phyloP scores from a whole-genome alignment of 805 yeast species.

The Brettanomyces sp. region DNA sequence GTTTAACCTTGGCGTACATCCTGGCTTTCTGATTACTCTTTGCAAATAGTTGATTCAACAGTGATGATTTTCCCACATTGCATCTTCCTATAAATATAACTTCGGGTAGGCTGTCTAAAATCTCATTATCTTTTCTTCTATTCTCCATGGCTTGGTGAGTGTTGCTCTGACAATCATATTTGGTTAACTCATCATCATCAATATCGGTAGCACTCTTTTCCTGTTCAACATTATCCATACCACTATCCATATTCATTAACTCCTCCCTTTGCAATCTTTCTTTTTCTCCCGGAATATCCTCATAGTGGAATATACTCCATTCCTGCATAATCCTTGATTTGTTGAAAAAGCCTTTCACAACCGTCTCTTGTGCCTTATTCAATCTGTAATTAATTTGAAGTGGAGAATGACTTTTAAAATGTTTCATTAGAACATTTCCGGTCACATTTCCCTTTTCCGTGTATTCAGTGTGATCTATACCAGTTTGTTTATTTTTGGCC shows the following conservation, averaged over 20 bases:
- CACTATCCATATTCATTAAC: neutral
- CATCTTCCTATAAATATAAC: slow-evolving; percentile 68
- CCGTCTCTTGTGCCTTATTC: neutral
- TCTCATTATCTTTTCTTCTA: slow-evolving; percentile 18
- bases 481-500: neutral
- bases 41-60: slow-evolving; percentile 53
- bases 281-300: slow-evolving; percentile 49
- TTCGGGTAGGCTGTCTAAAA: slow-evolving; percentile 49
- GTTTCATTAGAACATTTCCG: neutral
- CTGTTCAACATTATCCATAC: neutral
- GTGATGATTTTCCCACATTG: slow-evolving; percentile 79
- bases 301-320: slow-evolving; percentile 48
- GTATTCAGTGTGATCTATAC: neutral
- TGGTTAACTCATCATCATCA: neutral
- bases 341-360: neutral
- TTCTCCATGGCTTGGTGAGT: slow-evolving; percentile 17
- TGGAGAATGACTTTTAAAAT: neutral
- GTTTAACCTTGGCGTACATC: slow-evolving; percentile 34
- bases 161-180: slow-evolving; percentile 16
- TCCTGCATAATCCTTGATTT: slow-evolving; percentile 33
- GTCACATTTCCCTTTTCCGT: neutral
- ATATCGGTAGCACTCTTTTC: neutral
- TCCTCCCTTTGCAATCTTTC: slow-evolving; percentile 6
- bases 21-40: slow-evolving; percentile 22
- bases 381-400: neutral